These are phyloP conservation scores for Panellus pusillus DNA, from an alignment of 768 basidiomycete genomes.

Conservation along the genomic window DNA sequence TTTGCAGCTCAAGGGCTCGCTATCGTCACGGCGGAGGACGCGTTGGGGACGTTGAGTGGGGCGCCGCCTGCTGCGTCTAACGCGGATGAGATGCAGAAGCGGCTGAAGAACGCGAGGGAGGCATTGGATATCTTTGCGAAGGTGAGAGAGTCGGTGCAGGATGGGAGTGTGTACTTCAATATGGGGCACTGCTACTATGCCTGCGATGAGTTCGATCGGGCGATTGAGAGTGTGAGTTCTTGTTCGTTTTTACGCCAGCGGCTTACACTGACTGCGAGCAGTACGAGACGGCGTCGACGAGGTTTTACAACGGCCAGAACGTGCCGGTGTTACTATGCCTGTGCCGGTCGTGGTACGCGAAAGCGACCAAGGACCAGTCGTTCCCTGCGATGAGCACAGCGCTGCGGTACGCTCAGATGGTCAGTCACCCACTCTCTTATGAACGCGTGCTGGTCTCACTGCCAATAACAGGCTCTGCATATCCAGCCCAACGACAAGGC, in stretches of 20 bases:
- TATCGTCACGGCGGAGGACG: slow-evolving; percentile 91
- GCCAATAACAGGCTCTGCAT: slow-evolving; percentile 66
- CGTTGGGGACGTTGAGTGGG: slow-evolving; percentile 67
- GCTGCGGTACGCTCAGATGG: slow-evolving; percentile 78
- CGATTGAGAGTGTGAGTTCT: slow-evolving; percentile 85
- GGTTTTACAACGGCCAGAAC: slow-evolving; percentile 74
- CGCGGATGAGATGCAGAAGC: slow-evolving; percentile 62
- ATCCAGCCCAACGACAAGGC: slow-evolving; percentile 88
- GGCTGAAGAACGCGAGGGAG: slow-evolving; percentile 76
- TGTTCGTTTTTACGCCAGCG: neutral
- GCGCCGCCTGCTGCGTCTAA: slow-evolving; percentile 44
- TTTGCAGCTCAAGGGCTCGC: slow-evolving; percentile 95
- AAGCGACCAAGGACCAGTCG: slow-evolving; percentile 87
- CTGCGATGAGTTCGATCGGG: slow-evolving; percentile 91
- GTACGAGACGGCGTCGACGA: slow-evolving; percentile 90
- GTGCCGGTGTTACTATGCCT: slow-evolving; percentile 79
- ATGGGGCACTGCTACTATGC: slow-evolving; percentile 96
- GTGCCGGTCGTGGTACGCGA: slow-evolving; percentile 91
- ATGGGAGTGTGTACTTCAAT: slow-evolving; percentile 89
- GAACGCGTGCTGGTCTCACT: neutral
- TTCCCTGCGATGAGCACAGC: slow-evolving; percentile 83
- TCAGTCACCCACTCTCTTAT: slow-evolving; percentile 30
- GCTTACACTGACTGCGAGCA: slow-evolving; percentile 29
- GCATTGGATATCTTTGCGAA: slow-evolving; percentile 89
- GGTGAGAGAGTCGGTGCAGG: slow-evolving; percentile 80